Evolutionary conservation across 441 rosid genomes (phyloP).

Genomic region (Gossypium davidsonii): DNA sequence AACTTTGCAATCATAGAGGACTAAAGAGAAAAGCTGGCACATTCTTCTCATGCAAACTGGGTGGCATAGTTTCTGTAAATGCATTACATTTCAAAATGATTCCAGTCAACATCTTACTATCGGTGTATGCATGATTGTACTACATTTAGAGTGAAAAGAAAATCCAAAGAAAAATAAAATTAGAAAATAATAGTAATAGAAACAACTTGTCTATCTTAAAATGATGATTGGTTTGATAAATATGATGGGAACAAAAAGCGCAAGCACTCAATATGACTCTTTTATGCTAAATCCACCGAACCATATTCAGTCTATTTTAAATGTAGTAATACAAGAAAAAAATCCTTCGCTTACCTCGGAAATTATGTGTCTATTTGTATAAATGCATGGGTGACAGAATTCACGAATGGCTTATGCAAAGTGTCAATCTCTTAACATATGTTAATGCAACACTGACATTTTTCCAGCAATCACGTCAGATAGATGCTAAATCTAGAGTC

Average conservation of each 20-base stretch:
- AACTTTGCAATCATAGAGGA: neutral
- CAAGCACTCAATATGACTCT: neutral
- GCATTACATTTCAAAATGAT: neutral
- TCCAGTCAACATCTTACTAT: neutral
- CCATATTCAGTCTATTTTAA: neutral
- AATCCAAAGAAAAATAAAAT: neutral
- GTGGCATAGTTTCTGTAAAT: neutral
- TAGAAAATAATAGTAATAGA: neutral
- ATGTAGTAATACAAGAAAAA: neutral
- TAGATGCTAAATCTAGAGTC: neutral
- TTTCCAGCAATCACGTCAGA: neutral
- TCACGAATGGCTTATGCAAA: neutral
- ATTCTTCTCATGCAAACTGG: conserved; percentile 1
- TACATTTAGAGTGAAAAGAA: neutral
- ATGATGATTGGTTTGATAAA: neutral
- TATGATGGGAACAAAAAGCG: neutral
- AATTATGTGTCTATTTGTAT: neutral
- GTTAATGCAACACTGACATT: neutral
- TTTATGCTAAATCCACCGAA: neutral
- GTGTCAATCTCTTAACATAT: neutral
- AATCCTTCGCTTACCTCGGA: neutral
- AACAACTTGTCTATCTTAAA: neutral
- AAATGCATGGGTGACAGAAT: neutral
- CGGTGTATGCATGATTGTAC: neutral
- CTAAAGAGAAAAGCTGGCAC: neutral